Percentiles rank a stretch among this genome's conserved stretches.
phyloP scores from a whole-genome alignment of 2,329 filamentous ascomycete species.

The Plectosphaerella cucumerina region DNA sequence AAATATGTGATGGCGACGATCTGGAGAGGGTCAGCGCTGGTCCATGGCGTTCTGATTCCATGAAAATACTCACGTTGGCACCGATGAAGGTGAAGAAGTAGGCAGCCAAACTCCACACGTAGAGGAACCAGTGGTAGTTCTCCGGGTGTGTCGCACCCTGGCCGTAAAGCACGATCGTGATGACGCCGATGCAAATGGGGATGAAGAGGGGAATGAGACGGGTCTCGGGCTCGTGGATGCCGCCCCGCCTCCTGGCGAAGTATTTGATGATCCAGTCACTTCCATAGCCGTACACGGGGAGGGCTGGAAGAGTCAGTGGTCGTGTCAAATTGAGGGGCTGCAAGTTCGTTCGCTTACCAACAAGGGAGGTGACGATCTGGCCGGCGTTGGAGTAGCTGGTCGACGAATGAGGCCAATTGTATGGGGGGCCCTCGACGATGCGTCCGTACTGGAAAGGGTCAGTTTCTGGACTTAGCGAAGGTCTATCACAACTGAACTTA shows the following conservation, averaged over 20 bases:
- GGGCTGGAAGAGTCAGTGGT: slow-evolving; percentile 13
- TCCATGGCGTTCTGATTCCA: neutral
- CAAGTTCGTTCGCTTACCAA: slow-evolving; percentile 6
- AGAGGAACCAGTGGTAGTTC: slow-evolving; percentile 27
- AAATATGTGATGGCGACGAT: slow-evolving; percentile 39
- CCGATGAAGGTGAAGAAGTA: slow-evolving; percentile 30
- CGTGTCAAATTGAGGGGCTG: neutral
- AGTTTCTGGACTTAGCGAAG: neutral
- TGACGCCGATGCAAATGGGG: slow-evolving; percentile 30
- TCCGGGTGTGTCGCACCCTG: slow-evolving; percentile 26
- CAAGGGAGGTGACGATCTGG: slow-evolving; percentile 31
- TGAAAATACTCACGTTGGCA: neutral
- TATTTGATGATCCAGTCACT: slow-evolving; percentile 30
- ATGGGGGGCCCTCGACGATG: slow-evolving; percentile 27
- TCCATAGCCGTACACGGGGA: slow-evolving; percentile 32
- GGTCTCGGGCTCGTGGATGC: slow-evolving; percentile 35
- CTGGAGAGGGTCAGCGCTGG: neutral
- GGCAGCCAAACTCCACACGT: slow-evolving; percentile 20
- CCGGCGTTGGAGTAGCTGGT: slow-evolving; percentile 32
- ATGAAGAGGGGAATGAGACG: slow-evolving; percentile 29
- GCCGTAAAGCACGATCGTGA: slow-evolving; percentile 33
- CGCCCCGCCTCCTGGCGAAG: slow-evolving; percentile 27
- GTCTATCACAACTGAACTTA: neutral
- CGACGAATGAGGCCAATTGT: slow-evolving; percentile 29
- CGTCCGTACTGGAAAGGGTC: slow-evolving; percentile 21